These are phyloP conservation scores for Ochetophila trinervis DNA, from an alignment of 306 rosid species.

Conservation along the genomic window DNA sequence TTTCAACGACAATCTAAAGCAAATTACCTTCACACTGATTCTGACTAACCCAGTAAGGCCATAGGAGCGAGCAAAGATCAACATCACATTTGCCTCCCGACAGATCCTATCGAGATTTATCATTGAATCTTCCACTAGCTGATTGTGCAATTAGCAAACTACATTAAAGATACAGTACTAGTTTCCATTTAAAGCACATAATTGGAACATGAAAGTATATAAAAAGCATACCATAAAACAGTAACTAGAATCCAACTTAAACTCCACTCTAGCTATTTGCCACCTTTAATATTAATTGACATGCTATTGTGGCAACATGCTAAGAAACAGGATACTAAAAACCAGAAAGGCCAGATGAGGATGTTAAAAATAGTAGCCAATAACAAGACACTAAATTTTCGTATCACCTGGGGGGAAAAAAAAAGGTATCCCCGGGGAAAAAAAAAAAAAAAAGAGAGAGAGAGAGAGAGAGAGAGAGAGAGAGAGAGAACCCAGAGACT, in stretches of 20 bases:
- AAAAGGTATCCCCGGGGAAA: no score
- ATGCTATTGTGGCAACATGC: neutral
- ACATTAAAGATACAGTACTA: slow-evolving; percentile 23
- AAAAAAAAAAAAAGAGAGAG: no score
- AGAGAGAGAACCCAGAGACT: no score
- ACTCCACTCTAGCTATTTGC: no score
- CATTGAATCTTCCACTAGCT: slow-evolving; percentile 83
- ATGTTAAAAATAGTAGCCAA: slow-evolving; percentile 8
- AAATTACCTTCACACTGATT: slow-evolving; percentile 80
- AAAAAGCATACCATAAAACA: neutral
- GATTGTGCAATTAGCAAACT: slow-evolving; percentile 32
- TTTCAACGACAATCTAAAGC: neutral
- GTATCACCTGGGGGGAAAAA: no score
- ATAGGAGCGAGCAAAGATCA: slow-evolving; percentile 90
- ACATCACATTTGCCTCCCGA: slow-evolving; percentile 70
- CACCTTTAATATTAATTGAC: no score
- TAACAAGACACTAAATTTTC: no score
- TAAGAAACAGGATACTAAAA: neutral
- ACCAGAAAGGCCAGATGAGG: neutral
- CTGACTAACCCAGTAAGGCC: slow-evolving; percentile 93
- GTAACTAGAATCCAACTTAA: neutral
- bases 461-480: no score
- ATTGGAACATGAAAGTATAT: no score
- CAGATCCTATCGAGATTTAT: slow-evolving; percentile 90
- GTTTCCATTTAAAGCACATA: slow-evolving; percentile 4